Evolutionary conservation across 139 green algal species (phyloP).

Genomic region (Chlamydomonas incerta): DNA sequence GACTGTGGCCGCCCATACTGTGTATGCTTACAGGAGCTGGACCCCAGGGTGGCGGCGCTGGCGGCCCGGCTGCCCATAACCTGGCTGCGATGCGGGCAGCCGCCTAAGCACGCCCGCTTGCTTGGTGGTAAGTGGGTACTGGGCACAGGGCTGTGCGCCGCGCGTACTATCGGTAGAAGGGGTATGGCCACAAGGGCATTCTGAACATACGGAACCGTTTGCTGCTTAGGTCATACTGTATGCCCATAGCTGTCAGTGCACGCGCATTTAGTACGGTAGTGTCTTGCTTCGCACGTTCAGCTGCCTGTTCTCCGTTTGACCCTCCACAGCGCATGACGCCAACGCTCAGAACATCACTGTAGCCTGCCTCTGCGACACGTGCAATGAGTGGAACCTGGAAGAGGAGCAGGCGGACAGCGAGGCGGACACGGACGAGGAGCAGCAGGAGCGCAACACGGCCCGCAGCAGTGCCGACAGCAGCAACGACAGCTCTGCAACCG

Average conservation of each 20-base stretch:
- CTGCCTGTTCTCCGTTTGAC: too few species aligned
- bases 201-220: too few species aligned
- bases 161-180: too few species aligned
- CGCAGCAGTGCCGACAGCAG: neutral
- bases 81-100: neutral
- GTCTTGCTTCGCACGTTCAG: too few species aligned
- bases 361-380: conserved; percentile 11
- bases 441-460: neutral
- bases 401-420: too few species aligned
- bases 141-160: too few species aligned
- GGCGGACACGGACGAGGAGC: too few species aligned
- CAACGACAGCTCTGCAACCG: neutral
- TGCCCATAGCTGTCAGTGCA: too few species aligned
- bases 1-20: too few species aligned
- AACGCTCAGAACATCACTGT: neutral
- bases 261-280: too few species aligned
- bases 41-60: neutral
- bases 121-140: neutral
- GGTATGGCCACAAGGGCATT: too few species aligned
- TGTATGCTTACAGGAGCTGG: neutral
- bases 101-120: neutral
- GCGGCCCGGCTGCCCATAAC: neutral
- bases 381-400: neutral
- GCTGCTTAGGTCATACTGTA: too few species aligned
- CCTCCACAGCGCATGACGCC: conserved; percentile 10